Conservation (phyloP, 129 eudicot genomes). For the Lactuca sativa region DNA sequence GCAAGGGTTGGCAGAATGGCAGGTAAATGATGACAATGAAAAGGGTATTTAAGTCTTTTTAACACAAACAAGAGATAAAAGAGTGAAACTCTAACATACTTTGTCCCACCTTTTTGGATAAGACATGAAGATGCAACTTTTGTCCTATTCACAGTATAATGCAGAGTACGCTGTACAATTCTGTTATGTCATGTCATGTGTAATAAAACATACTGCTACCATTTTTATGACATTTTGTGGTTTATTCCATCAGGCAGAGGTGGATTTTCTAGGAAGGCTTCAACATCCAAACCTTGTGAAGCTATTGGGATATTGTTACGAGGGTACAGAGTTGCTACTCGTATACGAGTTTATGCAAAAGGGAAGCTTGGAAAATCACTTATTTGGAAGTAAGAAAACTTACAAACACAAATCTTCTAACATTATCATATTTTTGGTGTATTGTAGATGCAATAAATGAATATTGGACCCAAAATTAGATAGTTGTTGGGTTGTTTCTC, state of each 20-base stretch:
- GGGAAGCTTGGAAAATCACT: conserved; percentile 69
- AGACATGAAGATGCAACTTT: background rate
- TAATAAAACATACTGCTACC: background rate
- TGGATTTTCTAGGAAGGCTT: conserved; percentile 59
- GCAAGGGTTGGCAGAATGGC: conserved; percentile 57
- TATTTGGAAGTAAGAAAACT: conserved; percentile 54
- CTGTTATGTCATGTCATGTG: background rate
- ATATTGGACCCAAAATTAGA: background rate
- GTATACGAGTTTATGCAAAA: conserved; percentile 65
- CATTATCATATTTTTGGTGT: background rate
- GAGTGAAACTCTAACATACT: background rate
- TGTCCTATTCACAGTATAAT: background rate
- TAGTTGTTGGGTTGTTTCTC: background rate
- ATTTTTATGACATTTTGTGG: background rate
- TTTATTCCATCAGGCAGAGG: conserved; percentile 48
- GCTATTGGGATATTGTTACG: conserved; percentile 60
- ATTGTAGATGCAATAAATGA: background rate
- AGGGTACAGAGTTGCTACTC: conserved; percentile 52
- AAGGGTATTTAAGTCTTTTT: background rate
- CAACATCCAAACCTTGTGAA: conserved; percentile 64
- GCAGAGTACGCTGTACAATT: background rate
- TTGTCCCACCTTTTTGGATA: background rate
- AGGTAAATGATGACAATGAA: conserved; percentile 24
- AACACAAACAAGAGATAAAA: no score
- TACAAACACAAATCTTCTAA: background rate